Base-by-base conservation (phyloP, 352 stramenopile genomes). In the Pythium apleroticum region DNA sequence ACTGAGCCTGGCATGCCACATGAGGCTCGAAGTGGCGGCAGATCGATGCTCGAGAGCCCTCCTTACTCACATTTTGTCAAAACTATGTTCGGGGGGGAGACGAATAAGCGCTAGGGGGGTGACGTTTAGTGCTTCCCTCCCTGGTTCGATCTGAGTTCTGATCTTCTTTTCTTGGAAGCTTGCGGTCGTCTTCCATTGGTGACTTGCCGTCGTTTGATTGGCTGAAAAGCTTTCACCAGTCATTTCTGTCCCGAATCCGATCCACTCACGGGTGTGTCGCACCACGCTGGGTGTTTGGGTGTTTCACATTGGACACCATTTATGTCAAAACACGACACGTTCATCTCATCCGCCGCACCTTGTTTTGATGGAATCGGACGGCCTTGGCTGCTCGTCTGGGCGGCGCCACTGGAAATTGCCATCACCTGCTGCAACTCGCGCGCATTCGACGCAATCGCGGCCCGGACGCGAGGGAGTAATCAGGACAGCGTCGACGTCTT, bases 331-430 rank as follows among this genome's bases (percentile, higher is more conserved):
- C 24, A 28, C 31, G 62, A 54, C 52, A 11, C 4, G 22, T 41
- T 50, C 37, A 25, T 28, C 2, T 31, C 45, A 17, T n/a, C 4
- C 31, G 31, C n/a, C n/a, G 2, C 49, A 69, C 63, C 63, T 57
- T 55, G 46, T 50, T 65, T 69, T 69, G 56, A 48, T 7, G 52
- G n/a, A 35, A 55, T 30, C 17, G 25, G 49, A 19, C 17, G 59
- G 49, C 28, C 24, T 48, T 25, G 35, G 27, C 24, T 19, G 19
- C 17, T 41, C 50, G 45, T 33, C 48, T n/a, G 35, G 17, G 25
- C 27, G 46, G 20, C 52, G 54, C 63, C 54, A 63, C 63, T 69
- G 57, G 55, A 64, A 69, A 56, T 64, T 55, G 63, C 63, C 56
- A 59, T 63, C 62, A 37, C 31, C 33, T 60, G 54, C 46, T 68